Evolutionary conservation across 202 grass and related monocot species (phyloP), one percentile per base, ranked within the genome.

Genomic region (Zizania palustris): DNA sequence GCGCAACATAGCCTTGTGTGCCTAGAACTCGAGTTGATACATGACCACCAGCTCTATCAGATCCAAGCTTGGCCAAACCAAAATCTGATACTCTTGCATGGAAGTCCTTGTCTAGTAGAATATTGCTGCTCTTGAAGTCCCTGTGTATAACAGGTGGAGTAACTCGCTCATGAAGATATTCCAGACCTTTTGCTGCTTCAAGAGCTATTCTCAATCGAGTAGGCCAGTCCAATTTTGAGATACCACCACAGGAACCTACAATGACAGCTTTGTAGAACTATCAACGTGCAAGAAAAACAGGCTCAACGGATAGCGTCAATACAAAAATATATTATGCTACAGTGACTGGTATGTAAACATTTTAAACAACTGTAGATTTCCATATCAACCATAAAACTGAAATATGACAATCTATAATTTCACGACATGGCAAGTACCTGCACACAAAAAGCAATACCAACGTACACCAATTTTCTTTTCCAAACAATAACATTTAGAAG

Each of bases 111-210:
- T 95, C 96, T 74, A 99, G 84, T 38, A 99, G 82, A 80, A 99
- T 99, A 73, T 99, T 99, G 85, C 96, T 95, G 83, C 89, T 99
- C 87, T 99, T 99, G 87, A 99, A 95, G 79, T 99, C 92, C 73
- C 91, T 88, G 63, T 99, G 96, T 80, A 99, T 95, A 72, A 99
- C 89, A 62, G 96, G 89, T 69, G 92, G 89, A 67, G 60, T 90
- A 56, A 94, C 89, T 16, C 78, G 91, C 85, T 98, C 96, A 12
- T 98, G 96, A 78, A 98, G 89, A 83, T 95, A 98, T 74, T 98
- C 91, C 43, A 98, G 81, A 76, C 96, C 96, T 95, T 92, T 95
- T 69, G 96, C 91, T 69, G 96, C 91, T 90, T 98, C 87, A 85
- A 98, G 90, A 59, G 96, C 96, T 72, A 98, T 98, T 85, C 78